A percentile compares a stretch with the other conserved stretches of the same genome.
Evolutionary conservation across 1,284 basidiomycete genomes (phyloP).

Genomic region (Cystobasidium sp.): DNA sequence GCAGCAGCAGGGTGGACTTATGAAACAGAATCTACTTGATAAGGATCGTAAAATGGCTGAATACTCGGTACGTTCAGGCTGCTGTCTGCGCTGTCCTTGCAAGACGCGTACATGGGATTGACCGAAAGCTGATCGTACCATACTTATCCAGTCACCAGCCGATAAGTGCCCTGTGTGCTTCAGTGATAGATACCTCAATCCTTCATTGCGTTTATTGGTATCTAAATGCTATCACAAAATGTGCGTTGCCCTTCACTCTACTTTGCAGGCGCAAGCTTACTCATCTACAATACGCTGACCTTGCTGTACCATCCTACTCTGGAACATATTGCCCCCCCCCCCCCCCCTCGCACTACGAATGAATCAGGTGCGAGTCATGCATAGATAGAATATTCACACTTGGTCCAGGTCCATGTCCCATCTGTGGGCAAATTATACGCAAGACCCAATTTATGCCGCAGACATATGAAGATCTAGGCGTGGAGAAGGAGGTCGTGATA

Average conservation of each 20-base stretch:
- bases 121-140: not conserved
- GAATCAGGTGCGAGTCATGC: constrained; percentile 87
- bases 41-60: constrained; percentile 42
- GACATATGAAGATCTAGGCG: constrained; percentile 93
- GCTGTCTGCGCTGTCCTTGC: not conserved
- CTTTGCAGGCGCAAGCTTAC: constrained; percentile 1
- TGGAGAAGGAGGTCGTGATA: constrained; percentile 95
- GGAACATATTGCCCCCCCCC: not conserved
- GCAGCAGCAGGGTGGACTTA: constrained; percentile 6
- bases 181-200: constrained; percentile 93
- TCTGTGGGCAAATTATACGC: constrained; percentile 84
- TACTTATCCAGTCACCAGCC: constrained; percentile 27
- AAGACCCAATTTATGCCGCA: constrained; percentile 94
- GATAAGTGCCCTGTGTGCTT: constrained; percentile 98
- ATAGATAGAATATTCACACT: constrained; percentile 95
- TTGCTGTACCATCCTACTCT: not conserved
- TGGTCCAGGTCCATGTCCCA: constrained; percentile 94
- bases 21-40: constrained; percentile 40
- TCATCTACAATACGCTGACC: constrained; percentile 13
- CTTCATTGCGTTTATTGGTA: constrained; percentile 88
- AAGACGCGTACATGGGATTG: constrained; percentile 1
- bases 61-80: constrained; percentile 28
- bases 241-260: constrained; percentile 59
- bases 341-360: not conserved
- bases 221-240: constrained; percentile 98